Base-by-base conservation (phyloP, 768 basidiomycete genomes). In the Sporobolomyces phaffii region DNA sequence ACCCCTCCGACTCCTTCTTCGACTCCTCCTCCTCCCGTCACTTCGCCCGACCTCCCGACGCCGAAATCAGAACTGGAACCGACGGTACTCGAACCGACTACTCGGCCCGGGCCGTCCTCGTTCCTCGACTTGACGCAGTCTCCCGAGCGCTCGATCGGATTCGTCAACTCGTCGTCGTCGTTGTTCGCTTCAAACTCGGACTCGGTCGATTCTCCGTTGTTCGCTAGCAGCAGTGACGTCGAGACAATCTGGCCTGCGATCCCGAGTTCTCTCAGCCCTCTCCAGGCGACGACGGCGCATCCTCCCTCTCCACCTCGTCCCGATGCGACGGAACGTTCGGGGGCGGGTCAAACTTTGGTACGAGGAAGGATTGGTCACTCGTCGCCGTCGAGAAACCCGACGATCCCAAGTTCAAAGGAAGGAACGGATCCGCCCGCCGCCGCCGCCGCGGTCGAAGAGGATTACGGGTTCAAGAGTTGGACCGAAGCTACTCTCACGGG, bases 401-500 rank as follows among this genome's bases (percentile, higher is more conserved):
- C n/a, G n/a, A n/a, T n/a, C n/a, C n/a, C n/a, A n/a, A n/a, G n/a
- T n/a, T n/a, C n/a, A n/a, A n/a, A n/a, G n/a, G n/a, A n/a, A n/a
- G n/a, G n/a, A n/a, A n/a, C n/a, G n/a, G n/a, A n/a, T n/a, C n/a
- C n/a, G n/a, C n/a, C n/a, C n/a, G n/a, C n/a, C n/a, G n/a, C n/a
- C n/a, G n/a, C n/a, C n/a, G n/a, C n/a, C n/a, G 43, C 11, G 4
- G 65, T 22, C 20, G 33, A 20, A 13, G 62, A 62, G 43, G 38
- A 62, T 45, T 45, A 49, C 15, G 66, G 60, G 15, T 7, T 68
- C 40, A 51, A 43, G 60, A 68, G 61, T 36, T 68, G 66, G 66
- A 62, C 66, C 9, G 61, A 68, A 13, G 66, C 66, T 31, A 68
- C 54, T 34, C 57, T 68, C 34, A 52, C 66, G 0, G 66, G 66